A percentile compares a stretch with the other conserved stretches of the same genome.
phyloP scores from a whole-genome alignment of 2,329 filamentous ascomycete species.

The Aspergillus carbonarius region DNA sequence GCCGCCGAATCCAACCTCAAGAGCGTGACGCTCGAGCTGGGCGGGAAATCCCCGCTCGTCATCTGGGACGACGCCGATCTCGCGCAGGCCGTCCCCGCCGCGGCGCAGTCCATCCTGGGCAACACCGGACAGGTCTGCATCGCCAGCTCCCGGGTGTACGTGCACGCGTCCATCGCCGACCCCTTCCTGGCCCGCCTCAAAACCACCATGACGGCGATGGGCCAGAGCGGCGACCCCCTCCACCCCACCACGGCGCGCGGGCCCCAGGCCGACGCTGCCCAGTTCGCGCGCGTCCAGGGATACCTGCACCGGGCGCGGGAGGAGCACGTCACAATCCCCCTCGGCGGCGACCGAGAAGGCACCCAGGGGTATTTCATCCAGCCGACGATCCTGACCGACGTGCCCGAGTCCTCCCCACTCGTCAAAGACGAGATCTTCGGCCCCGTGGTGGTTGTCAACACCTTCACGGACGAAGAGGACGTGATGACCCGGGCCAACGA shows the following conservation, averaged over 20 bases:
- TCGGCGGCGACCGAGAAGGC: conserved; percentile 70
- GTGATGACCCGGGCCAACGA: conserved; percentile 70
- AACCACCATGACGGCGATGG: conserved; percentile 64
- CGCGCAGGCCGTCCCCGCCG: conserved; percentile 42
- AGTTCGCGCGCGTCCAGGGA: conserved; percentile 85
- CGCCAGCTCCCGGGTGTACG: conserved; percentile 76
- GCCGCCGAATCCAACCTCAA: conserved; percentile 54
- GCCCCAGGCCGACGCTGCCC: conserved; percentile 78
- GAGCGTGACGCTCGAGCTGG: conserved; percentile 48
- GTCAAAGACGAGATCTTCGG: conserved; percentile 82
- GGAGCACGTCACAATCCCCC: conserved; percentile 64
- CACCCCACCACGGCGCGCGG: conserved; percentile 78
- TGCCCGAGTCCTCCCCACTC: conserved; percentile 68
- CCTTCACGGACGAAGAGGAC: conserved; percentile 73
- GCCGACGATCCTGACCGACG: conserved; percentile 82
- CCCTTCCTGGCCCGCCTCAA: conserved; percentile 80
- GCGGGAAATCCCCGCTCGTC: conserved; percentile 48
- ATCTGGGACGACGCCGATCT: conserved; percentile 50
- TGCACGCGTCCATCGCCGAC: conserved; percentile 80
- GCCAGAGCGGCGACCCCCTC: conserved; percentile 84
- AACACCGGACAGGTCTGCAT: conserved; percentile 66
- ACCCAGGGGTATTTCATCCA: conserved; percentile 85
- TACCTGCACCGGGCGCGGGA: conserved; percentile 70
- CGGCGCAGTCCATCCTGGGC: conserved; percentile 45
- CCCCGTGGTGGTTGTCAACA: conserved; percentile 71